These are phyloP conservation scores for Alternaria sp. DNA, from an alignment of 2,329 filamentous ascomycete genomes.

Conservation along the genomic window DNA sequence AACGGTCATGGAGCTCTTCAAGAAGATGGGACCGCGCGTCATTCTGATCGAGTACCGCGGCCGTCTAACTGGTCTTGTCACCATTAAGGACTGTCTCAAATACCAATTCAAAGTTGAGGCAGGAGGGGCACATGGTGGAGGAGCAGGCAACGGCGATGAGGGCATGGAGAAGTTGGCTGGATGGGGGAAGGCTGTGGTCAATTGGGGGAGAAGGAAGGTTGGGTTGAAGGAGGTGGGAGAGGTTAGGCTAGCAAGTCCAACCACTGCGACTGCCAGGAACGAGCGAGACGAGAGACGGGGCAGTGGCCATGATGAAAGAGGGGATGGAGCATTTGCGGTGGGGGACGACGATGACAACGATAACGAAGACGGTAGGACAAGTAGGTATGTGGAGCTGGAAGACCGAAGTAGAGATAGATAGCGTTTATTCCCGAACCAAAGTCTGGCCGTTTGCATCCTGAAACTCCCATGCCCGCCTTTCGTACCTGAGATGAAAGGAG, in stretches of 20 bases:
- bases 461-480: not conserved
- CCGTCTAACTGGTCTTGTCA: slow-evolving; percentile 82
- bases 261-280: slow-evolving; percentile 2
- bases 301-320: not conserved
- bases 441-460: not conserved
- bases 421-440: not conserved
- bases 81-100: slow-evolving; percentile 94
- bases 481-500: slow-evolving; percentile 6
- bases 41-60: slow-evolving; percentile 93
- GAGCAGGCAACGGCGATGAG: slow-evolving; percentile 27
- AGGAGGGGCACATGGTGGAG: slow-evolving; percentile 5
- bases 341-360: slow-evolving; percentile 17
- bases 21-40: slow-evolving; percentile 93
- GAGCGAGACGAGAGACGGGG: slow-evolving; percentile 3
- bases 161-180: slow-evolving; percentile 38
- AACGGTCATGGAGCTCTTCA: slow-evolving; percentile 98
- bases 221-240: slow-evolving; percentile 25
- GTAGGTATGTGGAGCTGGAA: slow-evolving; percentile 7
- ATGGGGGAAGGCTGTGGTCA: slow-evolving; percentile 19
- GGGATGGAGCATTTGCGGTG: slow-evolving; percentile 11
- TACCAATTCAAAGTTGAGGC: slow-evolving; percentile 97
- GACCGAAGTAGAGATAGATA: slow-evolving; percentile 22
- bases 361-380: slow-evolving; percentile 1
- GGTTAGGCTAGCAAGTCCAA: slow-evolving; percentile 37
- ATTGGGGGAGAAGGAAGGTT: slow-evolving; percentile 30